A percentile compares a stretch with the other conserved stretches of the same genome.
phyloP scores from a whole-genome alignment of 768 basidiomycete genomes.

The Rhodocollybia butyracea region DNA sequence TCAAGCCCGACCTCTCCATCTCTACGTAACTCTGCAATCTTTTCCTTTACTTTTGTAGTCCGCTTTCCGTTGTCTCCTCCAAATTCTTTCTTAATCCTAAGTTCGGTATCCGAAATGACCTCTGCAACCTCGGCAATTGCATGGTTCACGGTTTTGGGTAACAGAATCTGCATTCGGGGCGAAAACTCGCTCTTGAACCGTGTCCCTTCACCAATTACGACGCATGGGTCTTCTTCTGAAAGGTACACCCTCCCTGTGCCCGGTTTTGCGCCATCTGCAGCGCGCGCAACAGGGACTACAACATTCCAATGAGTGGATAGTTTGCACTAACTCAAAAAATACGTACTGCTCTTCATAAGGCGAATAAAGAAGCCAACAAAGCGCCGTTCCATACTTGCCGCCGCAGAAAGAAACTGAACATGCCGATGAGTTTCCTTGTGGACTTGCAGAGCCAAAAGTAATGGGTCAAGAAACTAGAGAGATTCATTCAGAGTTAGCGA shows the following conservation, averaged over 20 bases:
- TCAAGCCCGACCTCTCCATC: constrained; percentile 61
- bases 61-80: constrained; percentile 76
- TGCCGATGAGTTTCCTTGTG: constrained; percentile 78
- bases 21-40: constrained; percentile 53
- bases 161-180: constrained; percentile 81
- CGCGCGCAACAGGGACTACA: constrained; percentile 80
- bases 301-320: background rate
- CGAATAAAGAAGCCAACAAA: constrained; percentile 79
- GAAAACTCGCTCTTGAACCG: constrained; percentile 69
- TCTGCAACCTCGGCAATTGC: constrained; percentile 81
- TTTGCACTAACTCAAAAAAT: background rate
- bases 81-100: constrained; percentile 86
- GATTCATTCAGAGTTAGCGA: constrained; percentile 9
- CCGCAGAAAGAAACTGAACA: constrained; percentile 86
- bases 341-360: constrained; percentile 85
- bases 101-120: constrained; percentile 83
- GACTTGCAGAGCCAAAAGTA: constrained; percentile 82
- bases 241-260: constrained; percentile 73
- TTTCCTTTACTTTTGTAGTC: constrained; percentile 64
- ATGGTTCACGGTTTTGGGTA: constrained; percentile 78
- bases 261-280: constrained; percentile 77
- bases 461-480: constrained; percentile 84
- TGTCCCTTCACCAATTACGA: constrained; percentile 83
- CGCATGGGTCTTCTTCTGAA: constrained; percentile 71
- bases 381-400: constrained; percentile 79